phyloP scores from a whole-genome alignment of 192 early-diverging fungal genomes.

The Podochytrium sp. region DNA sequence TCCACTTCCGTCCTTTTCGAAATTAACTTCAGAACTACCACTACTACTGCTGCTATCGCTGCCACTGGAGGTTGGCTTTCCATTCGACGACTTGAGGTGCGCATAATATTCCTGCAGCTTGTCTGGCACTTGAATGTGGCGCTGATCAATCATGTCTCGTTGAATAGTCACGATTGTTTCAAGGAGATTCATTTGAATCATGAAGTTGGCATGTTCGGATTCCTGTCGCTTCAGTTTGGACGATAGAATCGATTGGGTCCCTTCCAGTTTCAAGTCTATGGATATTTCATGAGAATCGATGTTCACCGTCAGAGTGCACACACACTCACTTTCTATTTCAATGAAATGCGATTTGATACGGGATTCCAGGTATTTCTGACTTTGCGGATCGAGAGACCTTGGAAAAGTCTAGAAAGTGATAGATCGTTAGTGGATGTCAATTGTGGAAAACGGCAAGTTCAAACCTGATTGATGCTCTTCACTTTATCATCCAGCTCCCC shows the following conservation, averaged over 20 bases:
- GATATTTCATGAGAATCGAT: neutral
- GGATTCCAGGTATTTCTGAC: slow-evolving; percentile 39
- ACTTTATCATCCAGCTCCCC: slow-evolving; percentile 45
- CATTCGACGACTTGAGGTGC: neutral
- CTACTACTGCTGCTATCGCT: slow-evolving; percentile 4
- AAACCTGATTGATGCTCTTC: slow-evolving; percentile 41
- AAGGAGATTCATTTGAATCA: slow-evolving; percentile 13
- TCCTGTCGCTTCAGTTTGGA: slow-evolving; percentile 17
- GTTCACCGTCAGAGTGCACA: neutral
- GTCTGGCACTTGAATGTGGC: slow-evolving; percentile 2
- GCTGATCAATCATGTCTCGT: slow-evolving; percentile 25
- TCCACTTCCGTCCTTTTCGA: neutral
- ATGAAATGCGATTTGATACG: slow-evolving; percentile 37
- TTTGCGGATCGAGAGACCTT: slow-evolving; percentile 29
- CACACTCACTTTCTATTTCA: slow-evolving; percentile 43
- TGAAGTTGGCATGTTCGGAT: neutral
- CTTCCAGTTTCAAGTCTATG: slow-evolving; percentile 17
- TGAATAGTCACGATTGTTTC: slow-evolving; percentile 21
- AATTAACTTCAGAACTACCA: neutral
- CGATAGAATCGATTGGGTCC: neutral
- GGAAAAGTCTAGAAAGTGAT: slow-evolving; percentile 38
- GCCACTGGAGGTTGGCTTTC: neutral
- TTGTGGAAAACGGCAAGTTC: neutral
- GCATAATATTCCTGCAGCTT: slow-evolving; percentile 7
- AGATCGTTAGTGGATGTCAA: neutral